These are phyloP conservation scores for Phaeomoniella chlamydospora DNA, from an alignment of 2,329 filamentous ascomycete genomes.

Conservation along the genomic window DNA sequence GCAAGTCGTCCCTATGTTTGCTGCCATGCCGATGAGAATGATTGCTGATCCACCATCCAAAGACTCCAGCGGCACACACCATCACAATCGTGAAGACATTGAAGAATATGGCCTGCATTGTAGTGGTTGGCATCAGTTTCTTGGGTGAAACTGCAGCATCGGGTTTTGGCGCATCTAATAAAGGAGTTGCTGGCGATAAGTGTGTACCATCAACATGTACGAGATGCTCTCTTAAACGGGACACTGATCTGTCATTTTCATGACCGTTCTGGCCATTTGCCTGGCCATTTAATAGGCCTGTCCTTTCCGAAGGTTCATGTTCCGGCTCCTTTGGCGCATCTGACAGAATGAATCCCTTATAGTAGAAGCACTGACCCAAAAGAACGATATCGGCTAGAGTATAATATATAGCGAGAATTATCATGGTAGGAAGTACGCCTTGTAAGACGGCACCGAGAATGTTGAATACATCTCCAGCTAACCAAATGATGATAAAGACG, in stretches of 20 bases:
- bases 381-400: constrained; percentile 84
- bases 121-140: constrained; percentile 21
- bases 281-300: constrained; percentile 9
- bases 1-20: constrained; percentile 20
- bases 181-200: constrained; percentile 69
- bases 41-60: constrained; percentile 70
- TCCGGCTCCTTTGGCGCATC: constrained; percentile 10
- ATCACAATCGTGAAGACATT: constrained; percentile 64
- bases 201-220: constrained; percentile 48
- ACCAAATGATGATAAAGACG: constrained; percentile 86
- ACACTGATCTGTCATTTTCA: constrained; percentile 2
- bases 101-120: constrained; percentile 43
- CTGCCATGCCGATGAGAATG: constrained; percentile 21
- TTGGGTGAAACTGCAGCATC: constrained; percentile 12
- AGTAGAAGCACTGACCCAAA: constrained; percentile 85
- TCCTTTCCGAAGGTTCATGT: constrained; percentile 8
- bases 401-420: constrained; percentile 88
- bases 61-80: constrained; percentile 67
- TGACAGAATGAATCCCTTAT: constrained; percentile 55
- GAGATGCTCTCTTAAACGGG: constrained; percentile 29
- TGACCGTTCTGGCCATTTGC: neutral
- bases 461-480: constrained; percentile 90
- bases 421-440: constrained; percentile 87
- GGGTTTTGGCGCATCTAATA: constrained; percentile 40
- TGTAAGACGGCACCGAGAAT: constrained; percentile 86